Base-by-base conservation (phyloP, 176 grass and related monocot genomes). In the Carex scoparia region DNA sequence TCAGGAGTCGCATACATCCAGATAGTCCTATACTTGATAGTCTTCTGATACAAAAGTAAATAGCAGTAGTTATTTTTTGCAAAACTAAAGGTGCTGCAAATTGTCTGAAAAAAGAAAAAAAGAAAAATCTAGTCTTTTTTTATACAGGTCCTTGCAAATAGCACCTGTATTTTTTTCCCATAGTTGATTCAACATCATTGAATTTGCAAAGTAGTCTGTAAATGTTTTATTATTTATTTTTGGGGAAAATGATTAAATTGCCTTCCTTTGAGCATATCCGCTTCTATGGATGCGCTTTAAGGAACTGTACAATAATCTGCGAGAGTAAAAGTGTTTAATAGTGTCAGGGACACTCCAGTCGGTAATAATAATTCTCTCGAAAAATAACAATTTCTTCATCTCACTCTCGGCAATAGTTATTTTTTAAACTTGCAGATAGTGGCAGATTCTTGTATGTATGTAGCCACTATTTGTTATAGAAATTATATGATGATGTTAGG, bases 1-100 rank as follows among this genome's bases (percentile, higher is more conserved):
- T 81, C 1, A 57, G 88, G 35, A 67, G 85, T 14, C 87, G 77
- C 30, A 35, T 82, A 80, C 92, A 88, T 85, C 88, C 84, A 53
- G 92, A 87, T 42, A 91, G 81, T 63, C 87, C 88, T 92, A 93
- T 95, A 87, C 94, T 97, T 79, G 90, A 92, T 76, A 88, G 54
- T 27, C 84, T 97, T 86, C 84, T 94, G 76, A 85, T 86, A 32
- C 80, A 90, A 53, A 13, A 97, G 80, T 94, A 97, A 90, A 97
- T 84, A 83, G 81, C 16, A 4, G 48, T 56, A 32, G n/a, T 74
- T 74, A 30, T 55, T 48, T 77, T 32, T 77, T 55, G 48, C 74
- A 57, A 78, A 78, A 28, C 16, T 57, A 2, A 31, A 63, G 53
- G 71, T 30, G 13, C 14, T 35, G 51, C 74, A 56, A 79, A 30